Base-by-base conservation (phyloP, 768 basidiomycete species). In the Russula ochroleuca region DNA sequence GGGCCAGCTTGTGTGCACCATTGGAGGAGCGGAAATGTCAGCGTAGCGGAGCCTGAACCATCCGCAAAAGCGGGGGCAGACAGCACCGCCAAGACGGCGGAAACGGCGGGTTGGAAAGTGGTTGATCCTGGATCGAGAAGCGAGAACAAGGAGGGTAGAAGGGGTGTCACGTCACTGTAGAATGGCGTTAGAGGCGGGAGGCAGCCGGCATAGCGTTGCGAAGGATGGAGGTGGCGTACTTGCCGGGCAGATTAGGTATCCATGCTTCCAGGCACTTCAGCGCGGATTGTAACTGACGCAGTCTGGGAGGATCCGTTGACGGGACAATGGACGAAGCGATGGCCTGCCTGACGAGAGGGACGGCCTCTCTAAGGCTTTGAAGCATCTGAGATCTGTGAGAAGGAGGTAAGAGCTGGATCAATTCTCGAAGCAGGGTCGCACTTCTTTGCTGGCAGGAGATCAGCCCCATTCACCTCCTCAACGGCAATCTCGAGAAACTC, bases 21-120 rank as follows among this genome's bases (percentile, higher is more conserved):
- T 3, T 85, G 74, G n/a, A 97, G 77, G 8, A 98, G 76, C 2
- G 94, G 94, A 70, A 94, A 90, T 0, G 93, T 93, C 35, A 95
- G 80, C 0, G 87, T 81, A 59, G 81, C 82, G 19, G 80, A 80
- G 1, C 89, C 91, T 0, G 80, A 77, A 0, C 90, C 91, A 57
- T 87, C 83, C 0, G 86, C 79, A 35, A 94, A 78, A 0, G 87
- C 79, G 1, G 93, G 91, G 55, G 84, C 83, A 0, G 85, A 81
- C 69, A 94, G 80, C 58, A 96, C 80, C 0, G 85, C 78, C 11
- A 86, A 74, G 69, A 93, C 88, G 0, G 79, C 69, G 0, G 80
- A 71, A n/a, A 81, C 80, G 57, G 83, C 79, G 15, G 78, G 76
- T 25, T 77, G 76, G 21, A 69, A 68, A 0, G 56, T 59, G 17